phyloP scores from a whole-genome alignment of 371 early-diverging fungal genomes.

The Mortierella sp. region DNA sequence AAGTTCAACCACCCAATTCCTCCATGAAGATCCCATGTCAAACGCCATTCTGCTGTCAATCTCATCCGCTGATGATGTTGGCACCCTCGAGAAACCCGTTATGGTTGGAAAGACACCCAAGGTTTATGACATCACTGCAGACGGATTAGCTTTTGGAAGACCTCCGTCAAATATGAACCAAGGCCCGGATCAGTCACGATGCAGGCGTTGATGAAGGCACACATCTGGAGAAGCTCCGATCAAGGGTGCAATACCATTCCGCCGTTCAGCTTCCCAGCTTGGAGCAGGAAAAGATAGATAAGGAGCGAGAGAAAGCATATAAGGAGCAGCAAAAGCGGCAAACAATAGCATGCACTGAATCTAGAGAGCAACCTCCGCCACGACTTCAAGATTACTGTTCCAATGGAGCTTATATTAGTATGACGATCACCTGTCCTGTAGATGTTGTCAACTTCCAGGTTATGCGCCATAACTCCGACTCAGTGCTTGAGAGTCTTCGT shows the following conservation, averaged over 20 bases:
- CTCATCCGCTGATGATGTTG: no score
- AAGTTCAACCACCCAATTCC: no score
- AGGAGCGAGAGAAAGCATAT: conserved; percentile 9
- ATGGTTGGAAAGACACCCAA: no score
- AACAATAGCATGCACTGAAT: background rate
- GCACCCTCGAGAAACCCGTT: no score
- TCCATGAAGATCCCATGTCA: no score
- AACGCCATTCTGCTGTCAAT: no score
- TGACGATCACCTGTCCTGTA: conserved; percentile 28
- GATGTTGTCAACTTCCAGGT: conserved; percentile 18
- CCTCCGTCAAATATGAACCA: no score
- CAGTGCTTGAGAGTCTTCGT: conserved; percentile 8
- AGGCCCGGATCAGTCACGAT: no score
- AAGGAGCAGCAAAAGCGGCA: conserved; percentile 11
- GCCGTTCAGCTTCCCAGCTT: conserved; percentile 38
- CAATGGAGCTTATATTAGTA: conserved; percentile 20
- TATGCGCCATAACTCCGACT: conserved; percentile 14
- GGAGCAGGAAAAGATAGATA: conserved; percentile 14
- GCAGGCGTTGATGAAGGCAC: background rate
- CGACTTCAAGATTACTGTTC: conserved; percentile 31
- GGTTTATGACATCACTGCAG: no score
- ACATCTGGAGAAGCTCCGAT: background rate
- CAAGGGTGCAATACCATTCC: conserved; percentile 16
- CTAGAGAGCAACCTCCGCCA: background rate
- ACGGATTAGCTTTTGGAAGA: no score